Conservation (phyloP, 768 basidiomycete species). For the Coprinopsis marcescibilis region DNA sequence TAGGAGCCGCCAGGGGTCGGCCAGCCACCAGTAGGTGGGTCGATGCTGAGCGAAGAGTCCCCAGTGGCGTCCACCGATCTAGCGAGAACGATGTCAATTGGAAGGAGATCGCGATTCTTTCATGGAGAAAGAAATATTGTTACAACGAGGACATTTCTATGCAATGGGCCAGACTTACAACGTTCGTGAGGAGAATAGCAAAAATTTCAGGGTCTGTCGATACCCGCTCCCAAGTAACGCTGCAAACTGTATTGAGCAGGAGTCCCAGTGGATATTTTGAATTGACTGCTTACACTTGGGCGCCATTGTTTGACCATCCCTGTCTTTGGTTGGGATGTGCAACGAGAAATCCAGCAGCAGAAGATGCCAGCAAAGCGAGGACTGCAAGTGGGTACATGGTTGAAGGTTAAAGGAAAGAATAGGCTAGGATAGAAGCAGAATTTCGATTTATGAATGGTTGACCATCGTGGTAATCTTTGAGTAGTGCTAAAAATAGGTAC, state of each 20-base stretch:
- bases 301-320: constrained; percentile 55
- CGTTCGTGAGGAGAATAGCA: constrained; percentile 60
- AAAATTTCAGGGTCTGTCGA: constrained; percentile 64
- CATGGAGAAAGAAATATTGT: too few species aligned
- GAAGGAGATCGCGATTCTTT: constrained; percentile 32
- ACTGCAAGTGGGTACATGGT: constrained; percentile 16
- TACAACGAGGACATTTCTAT: too few species aligned
- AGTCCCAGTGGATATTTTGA: too few species aligned
- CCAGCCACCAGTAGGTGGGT: constrained; percentile 62
- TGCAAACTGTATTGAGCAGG: constrained; percentile 18
- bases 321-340: constrained; percentile 38
- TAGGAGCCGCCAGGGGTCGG: constrained; percentile 47
- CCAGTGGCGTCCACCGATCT: constrained; percentile 47
- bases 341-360: constrained; percentile 61
- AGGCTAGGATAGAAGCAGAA: background rate
- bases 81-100: constrained; percentile 45
- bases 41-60: constrained; percentile 31
- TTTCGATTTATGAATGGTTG: background rate
- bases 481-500: too few species aligned
- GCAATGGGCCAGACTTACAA: too few species aligned
- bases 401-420: background rate
- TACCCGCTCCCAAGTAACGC: constrained; percentile 60
- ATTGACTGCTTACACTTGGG: constrained; percentile 37
- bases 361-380: constrained; percentile 45
- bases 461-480: too few species aligned